Evolutionary conservation across 768 basidiomycete species (phyloP), one percentile per base, ranked within the genome.

Genomic region (Mycena amicta): DNA sequence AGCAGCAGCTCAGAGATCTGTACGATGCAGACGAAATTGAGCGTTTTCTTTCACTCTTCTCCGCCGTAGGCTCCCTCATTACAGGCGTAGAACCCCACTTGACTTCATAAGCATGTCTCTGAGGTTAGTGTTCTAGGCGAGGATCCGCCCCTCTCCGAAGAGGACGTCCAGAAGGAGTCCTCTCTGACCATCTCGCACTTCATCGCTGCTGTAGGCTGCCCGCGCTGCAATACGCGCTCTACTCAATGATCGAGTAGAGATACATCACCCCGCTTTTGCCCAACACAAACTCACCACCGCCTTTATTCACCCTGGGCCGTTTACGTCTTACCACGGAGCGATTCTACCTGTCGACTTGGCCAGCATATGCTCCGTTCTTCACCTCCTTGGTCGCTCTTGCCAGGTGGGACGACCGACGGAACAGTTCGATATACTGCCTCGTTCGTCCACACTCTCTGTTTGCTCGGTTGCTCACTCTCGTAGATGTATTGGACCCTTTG

Each of bases 1-100:
- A 88, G 65, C 68, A 71, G 25, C 74, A 87, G 63, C 73, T 89
- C 20, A 75, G 88, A 39, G 78, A 83, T 39, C 63, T 84, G 26
- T 88, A 83, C 59, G 86, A 89, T 25, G 77, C 82, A 53, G 85
- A 87, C 66, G 86, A 88, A 71, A 81, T 87, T 15, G 77, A 84
- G 16, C 73, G 84, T 26, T 88, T 85, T 66, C 70, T 89, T 27
- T 67, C 72, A 43, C 66, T 88, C n/a, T 89, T 89, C 70, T 82
- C 85, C 40, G 74, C 78, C 31, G 87, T 87, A 66, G 56, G 49
- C 27, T 25, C 41, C 27, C 30, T 33, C 49, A 22, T 33, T n/a
- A 51, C 6, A n/a, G 39, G 29, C 12, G 53, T 22, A 16, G 18
- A 25, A 37, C 51, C 15, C 27, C 12, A 54, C 23, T 53, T 52